Percentiles rank a stretch among this genome's conserved stretches.
phyloP scores from a whole-genome alignment of 345 rosid species.

The Citrus trifoliata region DNA sequence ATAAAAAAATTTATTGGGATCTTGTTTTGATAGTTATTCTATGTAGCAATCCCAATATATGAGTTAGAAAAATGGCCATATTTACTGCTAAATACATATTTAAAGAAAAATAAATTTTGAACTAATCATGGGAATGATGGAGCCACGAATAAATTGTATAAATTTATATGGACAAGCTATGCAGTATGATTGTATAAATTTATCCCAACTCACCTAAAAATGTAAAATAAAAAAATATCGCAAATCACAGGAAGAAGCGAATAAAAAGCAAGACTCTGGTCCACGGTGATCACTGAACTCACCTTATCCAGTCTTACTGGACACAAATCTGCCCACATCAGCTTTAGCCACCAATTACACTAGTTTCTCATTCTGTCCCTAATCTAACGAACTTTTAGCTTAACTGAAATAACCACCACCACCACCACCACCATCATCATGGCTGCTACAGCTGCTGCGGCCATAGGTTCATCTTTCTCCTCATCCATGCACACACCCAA shows the following conservation, averaged over 20 bases:
- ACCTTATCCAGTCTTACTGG: constrained; percentile 27
- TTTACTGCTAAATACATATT: too few relatives aligned
- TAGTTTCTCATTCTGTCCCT: not conserved
- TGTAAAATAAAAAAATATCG: too few relatives aligned
- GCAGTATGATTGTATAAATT: too few relatives aligned
- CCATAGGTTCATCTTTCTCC: constrained; percentile 39
- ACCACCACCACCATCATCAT: constrained; percentile 1
- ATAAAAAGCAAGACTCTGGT: not conserved
- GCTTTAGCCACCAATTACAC: not conserved
- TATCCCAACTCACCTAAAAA: too few relatives aligned
- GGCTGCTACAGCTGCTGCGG: constrained; percentile 44
- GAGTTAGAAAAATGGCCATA: too few relatives aligned
- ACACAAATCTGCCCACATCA: constrained; percentile 37
- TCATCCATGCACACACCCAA: constrained; percentile 38
- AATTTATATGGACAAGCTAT: too few relatives aligned
- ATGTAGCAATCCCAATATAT: too few relatives aligned
- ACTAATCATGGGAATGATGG: too few relatives aligned
- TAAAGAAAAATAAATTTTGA: too few relatives aligned
- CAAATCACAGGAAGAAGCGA: not conserved
- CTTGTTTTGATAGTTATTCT: too few relatives aligned
- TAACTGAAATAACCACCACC: constrained; percentile 23
- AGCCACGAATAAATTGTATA: too few relatives aligned
- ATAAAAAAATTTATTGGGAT: too few relatives aligned
- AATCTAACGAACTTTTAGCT: not conserved
- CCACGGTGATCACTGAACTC: not conserved